Evolutionary conservation across 306 rosid genomes (phyloP), one percentile per base, ranked within the genome.

Genomic region (Acacia crassicarpa): DNA sequence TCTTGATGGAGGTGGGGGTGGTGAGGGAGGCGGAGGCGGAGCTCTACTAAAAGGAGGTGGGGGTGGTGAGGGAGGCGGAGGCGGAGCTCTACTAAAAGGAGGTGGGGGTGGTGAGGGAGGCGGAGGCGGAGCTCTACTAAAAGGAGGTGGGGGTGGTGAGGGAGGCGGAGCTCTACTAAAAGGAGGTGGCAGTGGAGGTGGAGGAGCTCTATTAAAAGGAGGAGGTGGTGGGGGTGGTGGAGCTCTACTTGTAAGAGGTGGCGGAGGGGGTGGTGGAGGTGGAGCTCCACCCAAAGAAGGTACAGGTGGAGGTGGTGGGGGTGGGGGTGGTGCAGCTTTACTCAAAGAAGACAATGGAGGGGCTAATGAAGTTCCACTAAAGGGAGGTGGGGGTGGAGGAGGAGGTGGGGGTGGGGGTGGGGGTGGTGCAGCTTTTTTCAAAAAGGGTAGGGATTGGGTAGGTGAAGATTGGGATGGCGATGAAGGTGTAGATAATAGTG

Each of bases 381-480:
- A 65, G 8, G 87, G 85, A 51, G 61, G 32, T 7, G 78, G 80
- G 7, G 86, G 89, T 1, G 87, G 78, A 3, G 86, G 79, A 27
- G 79, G 67, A 1, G 78, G 67, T 2, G 84, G 84, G 6, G 89
- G 83, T 5, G 35, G 38, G 3, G 38, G 35, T 32, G 35, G 38
- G 3, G 86, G 79, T 1, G 86, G 80, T 1, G 20, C n/a, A 8
- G 27, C 51, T n/a, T 43, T 78, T 67, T n/a, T 48, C 27, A 63
- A 33, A 56, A 84, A 38, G 30, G 85, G 83, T 9, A 83, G 82
- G 10, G 90, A 86, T 1, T 86, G 89, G 0, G 90, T 25, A 61
- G 38, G 83, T 25, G 88, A 27, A 14, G 35, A 85, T 1, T 85
- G 91, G 0, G 72, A 48, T 19, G 48, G 72, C 3, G 48, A 9